Percentiles rank a stretch among this genome's conserved stretches.
Evolutionary conservation across 371 early-diverging fungal genomes (phyloP).

Genomic region (Chytridium lagenaria): DNA sequence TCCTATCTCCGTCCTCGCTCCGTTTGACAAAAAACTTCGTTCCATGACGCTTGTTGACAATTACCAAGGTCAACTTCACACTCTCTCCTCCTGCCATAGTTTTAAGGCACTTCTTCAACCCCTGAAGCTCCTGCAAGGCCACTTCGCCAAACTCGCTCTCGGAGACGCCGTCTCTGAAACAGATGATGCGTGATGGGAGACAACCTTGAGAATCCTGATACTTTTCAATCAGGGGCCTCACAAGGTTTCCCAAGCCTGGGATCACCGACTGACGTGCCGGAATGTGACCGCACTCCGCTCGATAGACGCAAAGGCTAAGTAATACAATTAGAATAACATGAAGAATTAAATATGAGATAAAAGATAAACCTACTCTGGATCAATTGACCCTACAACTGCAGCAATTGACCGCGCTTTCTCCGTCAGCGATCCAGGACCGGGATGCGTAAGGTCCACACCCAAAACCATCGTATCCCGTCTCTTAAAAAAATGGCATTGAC

Average conservation of each 20-base stretch:
- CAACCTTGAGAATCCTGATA: constrained; percentile 17
- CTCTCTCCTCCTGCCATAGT: constrained; percentile 70
- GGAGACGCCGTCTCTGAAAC: constrained; percentile 89
- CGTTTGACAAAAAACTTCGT: constrained; percentile 88
- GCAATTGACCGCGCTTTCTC: constrained; percentile 80
- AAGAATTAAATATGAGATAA: background rate
- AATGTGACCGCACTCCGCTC: background rate
- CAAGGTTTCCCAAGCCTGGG: background rate
- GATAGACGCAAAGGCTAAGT: background rate
- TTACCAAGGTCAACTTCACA: constrained; percentile 89
- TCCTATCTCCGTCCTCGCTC: constrained; percentile 60
- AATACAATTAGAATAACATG: background rate
- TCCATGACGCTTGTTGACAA: constrained; percentile 97
- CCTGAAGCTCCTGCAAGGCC: constrained; percentile 76
- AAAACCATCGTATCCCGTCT: constrained; percentile 75
- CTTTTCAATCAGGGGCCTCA: background rate
- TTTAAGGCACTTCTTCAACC: constrained; percentile 78
- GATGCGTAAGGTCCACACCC: constrained; percentile 82
- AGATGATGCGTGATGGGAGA: constrained; percentile 84
- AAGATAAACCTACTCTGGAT: constrained; percentile 59
- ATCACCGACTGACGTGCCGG: background rate
- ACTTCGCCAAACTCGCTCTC: constrained; percentile 90
- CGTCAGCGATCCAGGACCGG: constrained; percentile 70
- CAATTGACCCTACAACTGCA: constrained; percentile 80
- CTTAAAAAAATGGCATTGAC: constrained; percentile 43